Evolutionary conservation across 495 filamentous ascomycete species (phyloP), one percentile per base, ranked within the genome.

Genomic region (Thermothielavioides terrestris): DNA sequence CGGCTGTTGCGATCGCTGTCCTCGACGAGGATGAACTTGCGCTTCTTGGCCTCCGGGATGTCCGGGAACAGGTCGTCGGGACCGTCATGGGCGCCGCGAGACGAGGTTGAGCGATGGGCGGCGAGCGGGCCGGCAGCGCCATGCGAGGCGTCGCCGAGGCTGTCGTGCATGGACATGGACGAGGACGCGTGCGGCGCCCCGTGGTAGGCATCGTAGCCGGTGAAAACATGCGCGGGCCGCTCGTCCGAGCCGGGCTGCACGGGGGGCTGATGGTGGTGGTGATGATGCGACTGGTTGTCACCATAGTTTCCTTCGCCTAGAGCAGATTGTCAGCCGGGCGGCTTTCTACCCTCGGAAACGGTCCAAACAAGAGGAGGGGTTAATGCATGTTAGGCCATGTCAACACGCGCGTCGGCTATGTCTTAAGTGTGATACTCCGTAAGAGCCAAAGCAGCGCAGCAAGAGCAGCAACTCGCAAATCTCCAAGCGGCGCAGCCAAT

Each of bases 11-110:
- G 83, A 42, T 86, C 84, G 14, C 76, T 77, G 64, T 97, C 92
- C 52, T 95, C 88, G 20, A 98, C 89, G 3, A 95, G 79, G 56
- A 98, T 94, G 64, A 97, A 97, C 64, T 95, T 98, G 55, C 90
- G 84, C 46, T 84, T 86, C 67, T 94, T 95, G 44, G 81, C 80
- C 45, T 88, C 86, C 1, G 91, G 91, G 21, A 95, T 75, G 42
- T 87, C 82, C 42, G 88, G 84, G 64, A 95, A 96, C 14, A 98
- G 76, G 9, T 81, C 79, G 6, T 77, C 75, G 17, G 79, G 81
- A 26, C 73, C 72, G 5, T 71, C 65, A 15, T 68, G 68, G 49
- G 64, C 59, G 31, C 46, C 52, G 9, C 52, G 52, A 2, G 44
- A 15, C 14, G 36, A 15, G 42, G 54, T 55, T 4, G 45, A 20